Evolutionary conservation across 2,329 filamentous ascomycete genomes (phyloP), one percentile per base, ranked within the genome.

Genomic region (Cladobotryum mycophilum): DNA sequence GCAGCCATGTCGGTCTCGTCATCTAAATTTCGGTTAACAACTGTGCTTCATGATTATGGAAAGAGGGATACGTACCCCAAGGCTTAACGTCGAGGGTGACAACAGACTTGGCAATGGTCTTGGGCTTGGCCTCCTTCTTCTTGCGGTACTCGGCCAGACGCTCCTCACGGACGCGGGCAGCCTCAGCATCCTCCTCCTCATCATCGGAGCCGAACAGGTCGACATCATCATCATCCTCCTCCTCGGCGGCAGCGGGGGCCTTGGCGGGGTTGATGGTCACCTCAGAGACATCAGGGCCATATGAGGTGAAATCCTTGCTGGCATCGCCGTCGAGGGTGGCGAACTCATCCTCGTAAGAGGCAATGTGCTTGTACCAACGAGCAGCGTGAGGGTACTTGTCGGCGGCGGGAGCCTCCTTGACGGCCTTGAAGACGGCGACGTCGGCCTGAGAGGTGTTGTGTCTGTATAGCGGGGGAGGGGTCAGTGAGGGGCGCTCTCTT

Each of bases 321-420:
- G 91, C 82, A 76, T 97, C 92, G 72, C 93, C 93, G 53, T 89
- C 82, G 47, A 99, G 88, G 59, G 84, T 87, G 65, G 86, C 79
- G 79, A 97, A 97, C 74, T 97, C 92, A 61, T 86, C 80, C 81
- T 95, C 85, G 78, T 88, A 96, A 64, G 88, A 87, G 71, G 88
- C 83, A 69, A 96, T 89, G 84, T 99, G 92, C 84, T 95, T 96
- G 85, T 96, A 96, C 93, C 93, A 99, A 74, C 93, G 87, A 69
- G 89, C 89, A 67, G 87, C 90, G 78, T 96, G 80, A 67, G 92
- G 90, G 84, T 87, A 96, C 80, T 95, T 95, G 72, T 80, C 78
- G 65, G 86, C 81, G 61, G 86, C 84, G 64, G 93, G 93, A 54
- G 82, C 74, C 62, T 79, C 74, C 67, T 79, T 84, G 70, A 96